Percentiles rank a stretch among this genome's conserved stretches.
Conservation (phyloP, 805 yeast species). For the Kazachstania martiniae region DNA sequence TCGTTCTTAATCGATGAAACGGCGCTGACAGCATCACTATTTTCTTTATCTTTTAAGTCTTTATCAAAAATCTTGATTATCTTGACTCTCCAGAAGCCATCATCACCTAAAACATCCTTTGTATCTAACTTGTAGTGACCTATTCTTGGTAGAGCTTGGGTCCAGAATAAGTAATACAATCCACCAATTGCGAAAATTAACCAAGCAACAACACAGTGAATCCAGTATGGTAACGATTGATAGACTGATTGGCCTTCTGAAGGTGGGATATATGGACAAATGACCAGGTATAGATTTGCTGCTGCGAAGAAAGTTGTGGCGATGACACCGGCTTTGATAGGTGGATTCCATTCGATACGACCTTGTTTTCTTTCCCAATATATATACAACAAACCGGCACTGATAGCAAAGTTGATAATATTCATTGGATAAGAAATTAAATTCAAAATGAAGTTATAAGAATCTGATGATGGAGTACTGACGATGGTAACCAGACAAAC, state of each 20-base stretch:
- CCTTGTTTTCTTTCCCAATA: constrained; percentile 44
- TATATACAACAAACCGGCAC: constrained; percentile 46
- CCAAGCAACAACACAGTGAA: constrained; percentile 76
- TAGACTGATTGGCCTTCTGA: constrained; percentile 54
- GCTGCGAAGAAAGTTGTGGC: constrained; percentile 53
- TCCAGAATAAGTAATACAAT: constrained; percentile 58
- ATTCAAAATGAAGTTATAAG: constrained; percentile 70
- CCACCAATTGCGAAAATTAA: constrained; percentile 59
- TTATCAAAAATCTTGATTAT: constrained; percentile 26
- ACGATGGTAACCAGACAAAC: constrained; percentile 62
- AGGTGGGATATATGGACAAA: constrained; percentile 77
- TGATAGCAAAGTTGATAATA: constrained; percentile 57
- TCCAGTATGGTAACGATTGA: constrained; percentile 59
- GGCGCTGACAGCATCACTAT: neutral
- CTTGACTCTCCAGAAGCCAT: constrained; percentile 64
- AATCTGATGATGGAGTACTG: constrained; percentile 83
- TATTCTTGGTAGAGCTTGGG: constrained; percentile 42
- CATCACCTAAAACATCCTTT: constrained; percentile 48
- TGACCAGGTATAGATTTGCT: constrained; percentile 54
- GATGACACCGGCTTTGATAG: constrained; percentile 54
- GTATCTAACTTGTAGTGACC: constrained; percentile 43
- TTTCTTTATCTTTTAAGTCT: constrained; percentile 2
- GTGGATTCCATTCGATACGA: constrained; percentile 53
- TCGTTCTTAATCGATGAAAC: neutral
- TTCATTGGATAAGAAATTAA: constrained; percentile 74